A percentile compares a stretch with the other conserved stretches of the same genome.
phyloP scores from a whole-genome alignment of 805 yeast genomes.

The Grigorovia yakushimaensis region DNA sequence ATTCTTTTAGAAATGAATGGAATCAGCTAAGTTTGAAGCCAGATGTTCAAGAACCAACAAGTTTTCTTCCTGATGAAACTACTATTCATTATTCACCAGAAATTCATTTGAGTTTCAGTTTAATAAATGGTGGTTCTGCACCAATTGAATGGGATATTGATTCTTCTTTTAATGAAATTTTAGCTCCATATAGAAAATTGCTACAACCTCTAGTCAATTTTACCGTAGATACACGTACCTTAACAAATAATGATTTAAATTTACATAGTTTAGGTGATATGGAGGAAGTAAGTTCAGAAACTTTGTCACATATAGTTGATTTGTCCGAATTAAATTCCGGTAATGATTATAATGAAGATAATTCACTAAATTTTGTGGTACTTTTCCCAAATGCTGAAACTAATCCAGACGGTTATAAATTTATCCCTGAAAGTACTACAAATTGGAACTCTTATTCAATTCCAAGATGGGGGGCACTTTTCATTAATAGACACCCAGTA shows the following conservation, averaged over 20 bases:
- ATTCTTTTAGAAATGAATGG: constrained; percentile 35
- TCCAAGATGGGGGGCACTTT: constrained; percentile 79
- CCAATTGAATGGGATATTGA: constrained; percentile 70
- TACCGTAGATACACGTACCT: constrained; percentile 69
- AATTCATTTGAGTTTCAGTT: constrained; percentile 66
- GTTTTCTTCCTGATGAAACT: constrained; percentile 12
- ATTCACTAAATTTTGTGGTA: constrained; percentile 58
- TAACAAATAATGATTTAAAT: constrained; percentile 41
- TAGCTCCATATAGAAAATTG: constrained; percentile 45
- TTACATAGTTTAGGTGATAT: constrained; percentile 21
- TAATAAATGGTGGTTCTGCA: constrained; percentile 60
- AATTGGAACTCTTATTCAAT: constrained; percentile 43
- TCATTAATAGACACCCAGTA: constrained; percentile 35
- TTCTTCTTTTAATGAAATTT: constrained; percentile 36
- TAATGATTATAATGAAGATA: constrained; percentile 49
- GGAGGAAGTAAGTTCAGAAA: constrained; percentile 34
- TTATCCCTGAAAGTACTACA: constrained; percentile 5
- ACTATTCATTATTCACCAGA: constrained; percentile 40
- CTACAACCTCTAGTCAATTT: constrained; percentile 55
- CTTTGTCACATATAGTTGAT: constrained; percentile 70
- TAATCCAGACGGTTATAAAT: constrained; percentile 34
- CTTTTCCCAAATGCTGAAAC: constrained; percentile 23
- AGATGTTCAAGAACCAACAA: constrained; percentile 2
- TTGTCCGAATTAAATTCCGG: constrained; percentile 59
- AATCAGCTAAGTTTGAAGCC: neutral